Evolutionary conservation across 768 basidiomycete species (phyloP), one percentile per base, ranked within the genome.

Genomic region (Trametes gibbosa): DNA sequence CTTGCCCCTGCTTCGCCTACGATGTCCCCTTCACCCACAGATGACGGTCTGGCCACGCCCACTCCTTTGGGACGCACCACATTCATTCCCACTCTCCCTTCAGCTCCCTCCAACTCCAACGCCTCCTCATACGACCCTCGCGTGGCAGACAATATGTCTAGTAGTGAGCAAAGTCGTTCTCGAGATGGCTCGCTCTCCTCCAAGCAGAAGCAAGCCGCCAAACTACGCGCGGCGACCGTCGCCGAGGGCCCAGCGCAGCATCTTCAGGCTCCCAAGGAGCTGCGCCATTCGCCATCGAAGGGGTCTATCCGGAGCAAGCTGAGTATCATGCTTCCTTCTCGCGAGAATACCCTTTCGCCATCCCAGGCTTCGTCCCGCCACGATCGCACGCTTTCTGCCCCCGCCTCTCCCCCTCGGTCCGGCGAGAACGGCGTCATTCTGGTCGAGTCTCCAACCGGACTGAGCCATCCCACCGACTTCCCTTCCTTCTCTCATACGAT

Each of bases 391-490:
- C 24, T 41, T 25, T 53, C 61, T 34, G 54, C 50, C 27, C 58
- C 53, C 41, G 51, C 58, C 25, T 43, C 41, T 9, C 56, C 56
- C 5, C 42, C 56, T 4, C 32, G 27, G 1, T 19, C 45, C 50
- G 6, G 47, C 41, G 65, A 50, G 19, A 55, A 58, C 39, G 56
- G 32, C 46, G 21, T 14, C n/a, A 58, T 58, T 29, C 63, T 70
- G 34, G 69, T 70, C 47, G 69, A 70, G 58, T 70, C 69, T n/a
- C 69, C 69, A 34, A 67, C 66, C 17, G 54, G 56, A 27, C 60
- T 67, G 40, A 50, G 39, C 43, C 40, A 53, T 16, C 39, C 53
- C 2, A 52, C 41, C n/a, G 48, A 50, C 34, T 42, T 49, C 50
- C 40, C 43, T 32, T 59, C 58, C 24, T 40, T 53, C 48, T 23